These are phyloP conservation scores for Jamesozyma gamospora DNA, from an alignment of 805 yeast genomes.

Conservation along the genomic window DNA sequence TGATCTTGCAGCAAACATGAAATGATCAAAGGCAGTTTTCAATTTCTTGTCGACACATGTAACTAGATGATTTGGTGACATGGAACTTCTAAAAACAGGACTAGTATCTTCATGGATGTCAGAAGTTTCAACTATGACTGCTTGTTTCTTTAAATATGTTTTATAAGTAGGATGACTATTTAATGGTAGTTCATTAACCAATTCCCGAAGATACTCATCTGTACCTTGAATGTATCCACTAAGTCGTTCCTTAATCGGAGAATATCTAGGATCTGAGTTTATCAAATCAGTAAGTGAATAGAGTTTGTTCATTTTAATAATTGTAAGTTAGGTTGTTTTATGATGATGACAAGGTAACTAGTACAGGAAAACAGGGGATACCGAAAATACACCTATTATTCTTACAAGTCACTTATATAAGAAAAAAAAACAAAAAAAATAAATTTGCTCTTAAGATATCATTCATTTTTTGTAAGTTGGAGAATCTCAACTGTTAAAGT, in stretches of 20 bases:
- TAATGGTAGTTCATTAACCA: conserved; percentile 18
- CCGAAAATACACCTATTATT: too few species aligned
- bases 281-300: conserved; percentile 22
- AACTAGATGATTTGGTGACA: conserved; percentile 28
- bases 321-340: too few species aligned
- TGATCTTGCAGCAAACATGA: conserved; percentile 33
- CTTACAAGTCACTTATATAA: too few species aligned
- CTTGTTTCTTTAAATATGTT: conserved; percentile 25
- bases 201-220: conserved; percentile 19
- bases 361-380: too few species aligned
- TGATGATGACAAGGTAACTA: too few species aligned
- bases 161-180: conserved; percentile 19
- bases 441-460: too few species aligned
- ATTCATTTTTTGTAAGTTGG: too few species aligned
- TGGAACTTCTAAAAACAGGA: conserved; percentile 40
- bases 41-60: conserved; percentile 36
- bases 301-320: background rate
- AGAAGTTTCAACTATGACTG: conserved; percentile 30
- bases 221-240: conserved; percentile 15
- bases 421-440: too few species aligned
- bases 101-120: conserved; percentile 35
- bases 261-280: conserved; percentile 15
- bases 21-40: conserved; percentile 36
- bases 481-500: too few species aligned
- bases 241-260: conserved; percentile 11